Conservation (phyloP, 768 basidiomycete species). For the Sarcomyxa edulis region DNA sequence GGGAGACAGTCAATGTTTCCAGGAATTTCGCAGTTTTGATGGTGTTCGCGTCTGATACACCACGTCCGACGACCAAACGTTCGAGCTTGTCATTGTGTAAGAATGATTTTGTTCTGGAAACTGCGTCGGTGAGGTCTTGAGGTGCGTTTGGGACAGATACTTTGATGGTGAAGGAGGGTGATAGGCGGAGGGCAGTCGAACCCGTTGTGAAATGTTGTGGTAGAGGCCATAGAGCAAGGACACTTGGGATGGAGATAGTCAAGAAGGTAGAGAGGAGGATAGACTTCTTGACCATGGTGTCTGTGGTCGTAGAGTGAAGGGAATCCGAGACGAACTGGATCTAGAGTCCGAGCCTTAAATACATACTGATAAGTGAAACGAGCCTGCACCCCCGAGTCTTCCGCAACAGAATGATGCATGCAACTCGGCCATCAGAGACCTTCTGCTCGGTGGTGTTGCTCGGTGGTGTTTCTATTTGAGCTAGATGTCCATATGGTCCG, state of each 20-base stretch:
- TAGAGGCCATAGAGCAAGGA: slow-evolving; percentile 23
- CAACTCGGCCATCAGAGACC: no score
- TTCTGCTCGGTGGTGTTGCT: no score
- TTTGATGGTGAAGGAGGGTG: slow-evolving; percentile 45
- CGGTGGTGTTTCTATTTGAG: no score
- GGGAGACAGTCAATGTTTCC: slow-evolving; percentile 33
- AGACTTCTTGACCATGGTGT: not conserved
- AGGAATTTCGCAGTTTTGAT: slow-evolving; percentile 36
- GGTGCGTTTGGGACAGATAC: slow-evolving; percentile 41
- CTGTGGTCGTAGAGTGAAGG: no score
- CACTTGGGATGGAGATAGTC: slow-evolving; percentile 6
- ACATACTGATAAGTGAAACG: no score
- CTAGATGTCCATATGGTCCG: no score
- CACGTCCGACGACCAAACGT: slow-evolving; percentile 55
- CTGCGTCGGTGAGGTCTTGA: slow-evolving; percentile 53
- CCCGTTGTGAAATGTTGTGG: slow-evolving; percentile 42
- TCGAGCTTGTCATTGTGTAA: slow-evolving; percentile 51
- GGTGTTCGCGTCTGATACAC: slow-evolving; percentile 35
- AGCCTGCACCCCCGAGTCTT: no score
- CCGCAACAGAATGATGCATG: no score
- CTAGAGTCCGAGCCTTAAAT: no score
- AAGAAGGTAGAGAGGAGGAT: slow-evolving; percentile 6
- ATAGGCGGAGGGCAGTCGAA: slow-evolving; percentile 37
- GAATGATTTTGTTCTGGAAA: slow-evolving; percentile 37
- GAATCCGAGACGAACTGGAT: no score